Percentiles rank a stretch among this genome's conserved stretches.
phyloP scores from a whole-genome alignment of 2,329 filamentous ascomycete species.

The Paraphoma chrysanthemicola region DNA sequence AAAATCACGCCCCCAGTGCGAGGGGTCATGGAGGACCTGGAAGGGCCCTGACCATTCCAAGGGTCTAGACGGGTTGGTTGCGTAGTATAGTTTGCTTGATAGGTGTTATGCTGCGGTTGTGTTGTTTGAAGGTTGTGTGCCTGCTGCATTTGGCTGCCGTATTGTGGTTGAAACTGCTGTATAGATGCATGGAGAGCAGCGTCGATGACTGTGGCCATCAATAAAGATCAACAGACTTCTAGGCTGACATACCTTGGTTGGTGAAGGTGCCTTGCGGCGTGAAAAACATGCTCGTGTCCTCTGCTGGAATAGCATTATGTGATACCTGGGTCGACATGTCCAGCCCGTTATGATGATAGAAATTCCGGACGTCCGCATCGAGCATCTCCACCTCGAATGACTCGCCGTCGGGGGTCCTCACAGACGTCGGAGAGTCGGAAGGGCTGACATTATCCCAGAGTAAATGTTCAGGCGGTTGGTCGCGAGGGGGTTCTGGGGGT shows the following conservation, averaged over 20 bases:
- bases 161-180: slow-evolving; percentile 28
- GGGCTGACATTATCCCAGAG: slow-evolving; percentile 41
- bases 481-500: slow-evolving; percentile 33
- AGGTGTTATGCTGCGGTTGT: slow-evolving; percentile 27
- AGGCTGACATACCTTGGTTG: slow-evolving; percentile 28
- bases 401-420: slow-evolving; percentile 43
- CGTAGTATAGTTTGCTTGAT: slow-evolving; percentile 28
- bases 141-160: slow-evolving; percentile 21
- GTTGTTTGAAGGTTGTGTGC: slow-evolving; percentile 19
- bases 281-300: slow-evolving; percentile 31
- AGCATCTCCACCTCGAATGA: slow-evolving; percentile 43
- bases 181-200: slow-evolving; percentile 31
- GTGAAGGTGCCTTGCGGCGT: slow-evolving; percentile 26
- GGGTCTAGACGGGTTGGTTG: slow-evolving; percentile 37
- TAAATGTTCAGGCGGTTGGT: slow-evolving; percentile 39
- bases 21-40: slow-evolving; percentile 34
- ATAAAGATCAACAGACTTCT: neutral
- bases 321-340: slow-evolving; percentile 35
- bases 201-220: slow-evolving; percentile 33
- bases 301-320: slow-evolving; percentile 27
- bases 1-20: slow-evolving; percentile 37
- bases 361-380: slow-evolving; percentile 36
- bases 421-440: slow-evolving; percentile 46
- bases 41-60: slow-evolving; percentile 41
- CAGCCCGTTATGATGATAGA: slow-evolving; percentile 33